Conservation (phyloP, 805 yeast genomes). For the Schizosaccharomyces osmophilus region DNA sequence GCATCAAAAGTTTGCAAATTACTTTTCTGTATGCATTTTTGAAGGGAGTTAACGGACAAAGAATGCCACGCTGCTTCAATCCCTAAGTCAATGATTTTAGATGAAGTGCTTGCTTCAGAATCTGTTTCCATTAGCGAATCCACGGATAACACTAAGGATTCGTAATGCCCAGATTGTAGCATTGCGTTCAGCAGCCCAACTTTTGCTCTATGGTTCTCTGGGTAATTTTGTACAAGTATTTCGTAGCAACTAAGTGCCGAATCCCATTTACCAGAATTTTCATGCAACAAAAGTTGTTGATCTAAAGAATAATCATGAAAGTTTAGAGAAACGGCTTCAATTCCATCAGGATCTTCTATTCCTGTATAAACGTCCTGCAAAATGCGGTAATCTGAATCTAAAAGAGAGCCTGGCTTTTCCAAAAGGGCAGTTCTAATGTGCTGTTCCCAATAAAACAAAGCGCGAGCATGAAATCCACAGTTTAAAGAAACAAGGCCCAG, state of each 20-base stretch:
- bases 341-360: conserved; percentile 69
- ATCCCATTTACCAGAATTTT: conserved; percentile 66
- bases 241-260: conserved; percentile 69
- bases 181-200: conserved; percentile 44
- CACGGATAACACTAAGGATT: conserved; percentile 16
- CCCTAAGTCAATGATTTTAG: neutral
- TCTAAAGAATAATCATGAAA: conserved; percentile 36
- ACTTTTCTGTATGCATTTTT: neutral
- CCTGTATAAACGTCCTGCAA: conserved; percentile 65
- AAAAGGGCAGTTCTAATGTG: conserved; percentile 24
- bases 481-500: conserved; percentile 15
- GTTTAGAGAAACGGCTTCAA: conserved; percentile 65
- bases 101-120: neutral
- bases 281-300: conserved; percentile 60
- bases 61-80: conserved; percentile 34
- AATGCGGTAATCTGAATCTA: conserved; percentile 9
- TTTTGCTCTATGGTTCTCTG: conserved; percentile 13
- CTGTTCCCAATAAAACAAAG: conserved; percentile 65
- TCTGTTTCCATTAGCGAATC: neutral
- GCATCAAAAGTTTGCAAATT: neutral
- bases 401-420: conserved; percentile 11
- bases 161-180: conserved; percentile 52
- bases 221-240: conserved; percentile 18
- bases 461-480: conserved; percentile 66
- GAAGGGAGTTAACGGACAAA: neutral